These are phyloP conservation scores for Pholiota adiposa DNA, from an alignment of 1,284 basidiomycete species.

Conservation along the genomic window DNA sequence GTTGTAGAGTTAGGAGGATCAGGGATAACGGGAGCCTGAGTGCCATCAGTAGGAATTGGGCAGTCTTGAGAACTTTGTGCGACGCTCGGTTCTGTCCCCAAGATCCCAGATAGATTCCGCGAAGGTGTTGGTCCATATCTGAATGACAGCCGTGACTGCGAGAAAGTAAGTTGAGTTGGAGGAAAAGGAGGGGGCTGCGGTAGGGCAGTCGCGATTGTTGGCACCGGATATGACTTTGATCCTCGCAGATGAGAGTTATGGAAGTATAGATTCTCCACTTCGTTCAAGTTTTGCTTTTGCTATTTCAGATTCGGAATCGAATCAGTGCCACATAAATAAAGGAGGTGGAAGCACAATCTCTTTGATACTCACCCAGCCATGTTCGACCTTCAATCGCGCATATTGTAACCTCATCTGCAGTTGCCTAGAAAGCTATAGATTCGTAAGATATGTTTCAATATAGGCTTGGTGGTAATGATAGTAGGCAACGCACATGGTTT, in stretches of 20 bases:
- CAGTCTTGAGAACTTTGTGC: conserved; percentile 8
- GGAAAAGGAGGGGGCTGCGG: conserved; percentile 21
- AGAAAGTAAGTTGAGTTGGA: conserved; percentile 12
- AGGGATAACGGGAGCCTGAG: conserved; percentile 1
- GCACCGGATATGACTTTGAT: conserved; percentile 30
- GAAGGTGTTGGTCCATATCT: conserved; percentile 25
- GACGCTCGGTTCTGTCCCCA: conserved; percentile 8
- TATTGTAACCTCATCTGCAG: conserved; percentile 78
- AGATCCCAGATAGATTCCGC: conserved; percentile 14
- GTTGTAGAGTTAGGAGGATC: conserved; percentile 4
- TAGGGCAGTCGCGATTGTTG: conserved; percentile 28
- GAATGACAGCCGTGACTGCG: conserved; percentile 31
- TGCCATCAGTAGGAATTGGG: conserved; percentile 2
- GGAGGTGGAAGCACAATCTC: neutral
- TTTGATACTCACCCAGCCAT: conserved; percentile 69
- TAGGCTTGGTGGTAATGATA: conserved; percentile 2
- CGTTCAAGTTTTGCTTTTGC: conserved; percentile 77
- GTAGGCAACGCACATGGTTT: conserved; percentile 54
- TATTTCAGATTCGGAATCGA: conserved; percentile 32
- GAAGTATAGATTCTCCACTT: conserved; percentile 81
- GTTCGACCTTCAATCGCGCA: conserved; percentile 77
- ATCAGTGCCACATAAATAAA: conserved; percentile 9
- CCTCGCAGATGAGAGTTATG: conserved; percentile 58
- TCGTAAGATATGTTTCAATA: conserved; percentile 5
- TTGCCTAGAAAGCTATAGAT: conserved; percentile 64